Evolutionary conservation across 169 alveolate species (phyloP).

Genomic region (Cryptosporidium canis): DNA sequence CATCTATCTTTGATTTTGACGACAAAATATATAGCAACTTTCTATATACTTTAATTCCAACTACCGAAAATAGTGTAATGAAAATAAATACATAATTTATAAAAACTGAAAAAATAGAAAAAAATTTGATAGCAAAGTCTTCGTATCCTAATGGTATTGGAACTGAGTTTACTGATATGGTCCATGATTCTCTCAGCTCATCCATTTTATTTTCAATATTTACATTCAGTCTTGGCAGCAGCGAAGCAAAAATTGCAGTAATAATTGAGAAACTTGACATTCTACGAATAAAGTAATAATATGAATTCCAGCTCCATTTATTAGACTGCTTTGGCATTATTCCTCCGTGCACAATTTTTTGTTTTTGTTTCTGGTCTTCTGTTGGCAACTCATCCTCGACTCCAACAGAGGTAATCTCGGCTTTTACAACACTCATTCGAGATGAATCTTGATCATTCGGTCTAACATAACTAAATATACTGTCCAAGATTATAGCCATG

Average conservation of each 20-base stretch:
- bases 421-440: background rate
- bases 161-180: background rate
- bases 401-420: background rate
- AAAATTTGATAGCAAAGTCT: background rate
- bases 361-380: conserved; percentile 53
- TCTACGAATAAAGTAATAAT: conserved; percentile 29
- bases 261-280: conserved; percentile 48
- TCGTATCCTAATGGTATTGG: conserved; percentile 19
- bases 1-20: conserved; percentile 8
- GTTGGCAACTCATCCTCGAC: conserved; percentile 35
- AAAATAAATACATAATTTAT: conserved; percentile 18
- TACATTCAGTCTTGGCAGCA: conserved; percentile 61
- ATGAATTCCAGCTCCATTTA: conserved; percentile 24
- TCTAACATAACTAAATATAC: background rate
- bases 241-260: conserved; percentile 7
- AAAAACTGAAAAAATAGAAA: conserved; percentile 26
- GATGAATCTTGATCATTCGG: conserved; percentile 31
- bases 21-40: background rate
- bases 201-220: background rate
- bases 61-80: conserved; percentile 9
- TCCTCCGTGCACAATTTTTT: conserved; percentile 62
- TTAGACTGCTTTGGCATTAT: background rate
- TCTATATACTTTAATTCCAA: conserved; percentile 41
- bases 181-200: conserved; percentile 13
- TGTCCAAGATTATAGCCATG: conserved; percentile 1